Percentiles rank a stretch among this genome's conserved stretches.
phyloP scores from a whole-genome alignment of 164 flowering plant genomes.

The Aristolochia californica region DNA sequence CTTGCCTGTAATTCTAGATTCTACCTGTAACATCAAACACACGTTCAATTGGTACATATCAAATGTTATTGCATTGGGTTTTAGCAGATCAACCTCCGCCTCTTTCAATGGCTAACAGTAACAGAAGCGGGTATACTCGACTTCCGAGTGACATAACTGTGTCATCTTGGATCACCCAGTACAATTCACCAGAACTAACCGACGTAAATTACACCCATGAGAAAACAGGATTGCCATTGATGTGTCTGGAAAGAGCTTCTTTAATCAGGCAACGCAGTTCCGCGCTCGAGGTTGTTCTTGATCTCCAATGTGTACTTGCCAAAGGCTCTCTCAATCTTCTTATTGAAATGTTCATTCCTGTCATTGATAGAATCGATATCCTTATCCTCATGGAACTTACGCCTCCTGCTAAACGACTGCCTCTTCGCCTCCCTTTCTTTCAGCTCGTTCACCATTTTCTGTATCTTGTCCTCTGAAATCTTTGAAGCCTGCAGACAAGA shows the following conservation, averaged over 20 bases:
- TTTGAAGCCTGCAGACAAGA: slow-evolving; percentile 40
- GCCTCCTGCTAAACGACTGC: slow-evolving; percentile 75
- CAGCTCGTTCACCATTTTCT: slow-evolving; percentile 86
- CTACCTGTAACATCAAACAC: no score
- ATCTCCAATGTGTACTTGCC: slow-evolving; percentile 96
- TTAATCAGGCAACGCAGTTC: slow-evolving; percentile 95
- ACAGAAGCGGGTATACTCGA: no score
- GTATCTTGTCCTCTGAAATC: slow-evolving; percentile 69
- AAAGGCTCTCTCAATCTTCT: slow-evolving; percentile 97
- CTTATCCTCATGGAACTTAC: slow-evolving; percentile 88
- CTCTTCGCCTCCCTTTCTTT: slow-evolving; percentile 49
- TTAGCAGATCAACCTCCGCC: no score
- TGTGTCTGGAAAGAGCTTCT: neutral
- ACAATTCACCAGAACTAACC: no score
- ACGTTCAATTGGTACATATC: no score
- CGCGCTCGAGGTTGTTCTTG: slow-evolving; percentile 93
- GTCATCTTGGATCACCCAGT: no score
- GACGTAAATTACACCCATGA: no score
- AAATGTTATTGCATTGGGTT: no score
- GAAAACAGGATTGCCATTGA: no score
- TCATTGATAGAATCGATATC: slow-evolving; percentile 97
- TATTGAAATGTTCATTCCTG: slow-evolving; percentile 97
- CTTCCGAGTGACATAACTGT: no score
- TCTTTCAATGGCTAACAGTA: no score
- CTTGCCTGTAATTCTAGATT: no score